Base-by-base conservation (phyloP, 108 stramenopile genomes). In the Nitzschia sp. region DNA sequence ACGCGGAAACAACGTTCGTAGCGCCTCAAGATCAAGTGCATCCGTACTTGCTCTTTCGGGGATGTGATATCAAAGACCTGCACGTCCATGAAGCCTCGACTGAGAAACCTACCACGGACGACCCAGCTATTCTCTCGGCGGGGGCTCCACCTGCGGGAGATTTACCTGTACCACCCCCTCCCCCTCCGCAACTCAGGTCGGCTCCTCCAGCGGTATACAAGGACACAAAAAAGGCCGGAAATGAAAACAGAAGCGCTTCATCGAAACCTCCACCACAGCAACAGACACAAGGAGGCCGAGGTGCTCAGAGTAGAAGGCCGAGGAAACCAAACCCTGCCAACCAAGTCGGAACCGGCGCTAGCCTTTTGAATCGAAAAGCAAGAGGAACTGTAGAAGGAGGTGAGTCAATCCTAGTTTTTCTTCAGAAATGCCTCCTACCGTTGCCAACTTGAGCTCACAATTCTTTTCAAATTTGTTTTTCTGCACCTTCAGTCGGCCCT, bases 31-130 rank as follows among this genome's bases (percentile, higher is more conserved):
- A 93, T 50, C 68, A 75, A 4, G 71, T 97, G 22, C 94, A 93
- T 69, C 82, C 91, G 35, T 94, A 87, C 73, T 79, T 98, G 36
- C 63, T 95, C 27, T 98, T 98, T 81, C 76, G 92, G 46, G 97
- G 96, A 32, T 80, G 82, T 56, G 96, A 97, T 69, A 98, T 98
- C 53, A 98, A 98, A 66, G 97, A 98, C 62, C 81, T 98, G 59
- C 96, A 98, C 71, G 97, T 98, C 4, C 96, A 96, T 69, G 97
- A 97, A 67, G 71, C 53, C 36, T 8, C 47, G 2, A 19, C 66
- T 8, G 53, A 44, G 54, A 26, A 29, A 53, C 57, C 52, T 48
- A 44, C 33, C 50, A 46, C 71, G 27, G 50, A 62, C 30, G 47
- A 66, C 52, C 41, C 66, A 32, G 19, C 30, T 67, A 29, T 47